Percentiles rank a stretch among this genome's conserved stretches.
Evolutionary conservation across 345 rosid genomes (phyloP).

Genomic region (Salix arbutifolia): DNA sequence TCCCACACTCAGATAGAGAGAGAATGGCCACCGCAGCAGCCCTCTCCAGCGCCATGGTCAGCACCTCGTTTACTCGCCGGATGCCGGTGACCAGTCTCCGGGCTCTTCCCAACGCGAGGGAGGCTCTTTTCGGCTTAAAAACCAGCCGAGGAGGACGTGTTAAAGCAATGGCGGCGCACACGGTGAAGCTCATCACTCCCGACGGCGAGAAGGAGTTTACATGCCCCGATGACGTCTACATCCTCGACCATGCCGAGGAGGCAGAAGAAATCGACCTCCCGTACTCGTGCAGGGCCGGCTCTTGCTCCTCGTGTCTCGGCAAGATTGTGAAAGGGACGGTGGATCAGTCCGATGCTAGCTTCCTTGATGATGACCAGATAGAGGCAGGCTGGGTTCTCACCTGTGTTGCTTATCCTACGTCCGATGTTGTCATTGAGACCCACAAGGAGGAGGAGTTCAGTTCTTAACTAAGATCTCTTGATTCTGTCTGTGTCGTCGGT

Average conservation of each 20-base stretch:
- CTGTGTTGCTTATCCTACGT: constrained; percentile 60
- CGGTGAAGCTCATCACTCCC: constrained; percentile 73
- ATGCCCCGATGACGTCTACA: constrained; percentile 55
- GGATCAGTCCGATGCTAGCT: constrained; percentile 80
- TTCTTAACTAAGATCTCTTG: constrained; percentile 12
- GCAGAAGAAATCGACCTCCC: constrained; percentile 63
- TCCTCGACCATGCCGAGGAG: constrained; percentile 74
- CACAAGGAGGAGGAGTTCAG: constrained; percentile 85
- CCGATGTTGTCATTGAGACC: constrained; percentile 62
- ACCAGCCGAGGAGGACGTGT: constrained; percentile 44
- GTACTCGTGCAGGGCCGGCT: constrained; percentile 93
- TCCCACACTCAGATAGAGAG: background rate
- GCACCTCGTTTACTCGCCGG: constrained; percentile 55
- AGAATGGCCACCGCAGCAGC: constrained; percentile 51
- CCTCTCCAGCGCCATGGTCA: constrained; percentile 55
- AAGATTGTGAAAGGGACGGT: constrained; percentile 44
- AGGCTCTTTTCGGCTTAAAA: constrained; percentile 61
- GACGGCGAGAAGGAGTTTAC: constrained; percentile 49
- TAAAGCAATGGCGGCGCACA: constrained; percentile 63
- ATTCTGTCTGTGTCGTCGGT: background rate
- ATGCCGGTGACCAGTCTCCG: constrained; percentile 40
- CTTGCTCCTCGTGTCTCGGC: constrained; percentile 89
- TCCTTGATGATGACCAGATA: constrained; percentile 79
- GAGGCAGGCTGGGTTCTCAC: constrained; percentile 70
- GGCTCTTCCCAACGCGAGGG: constrained; percentile 40